Conservation (phyloP, 768 basidiomycete species). For the Termitomyces sp. region DNA sequence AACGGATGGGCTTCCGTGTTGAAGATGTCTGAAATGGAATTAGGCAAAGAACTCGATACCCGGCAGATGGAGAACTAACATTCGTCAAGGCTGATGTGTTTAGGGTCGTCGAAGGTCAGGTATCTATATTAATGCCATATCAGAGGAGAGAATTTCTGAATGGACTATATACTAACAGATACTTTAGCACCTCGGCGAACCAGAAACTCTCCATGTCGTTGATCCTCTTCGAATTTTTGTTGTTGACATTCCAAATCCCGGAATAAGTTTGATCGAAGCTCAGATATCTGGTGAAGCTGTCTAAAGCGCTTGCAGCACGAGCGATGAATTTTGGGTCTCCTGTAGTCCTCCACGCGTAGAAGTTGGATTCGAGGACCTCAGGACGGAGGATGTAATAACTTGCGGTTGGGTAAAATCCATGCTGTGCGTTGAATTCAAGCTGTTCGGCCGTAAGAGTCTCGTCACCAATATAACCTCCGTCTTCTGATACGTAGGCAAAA, state of each 20-base stretch:
- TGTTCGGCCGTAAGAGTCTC: slow-evolving; percentile 31
- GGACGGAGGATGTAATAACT: slow-evolving; percentile 64
- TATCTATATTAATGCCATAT: slow-evolving; percentile 35
- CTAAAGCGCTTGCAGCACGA: slow-evolving; percentile 55
- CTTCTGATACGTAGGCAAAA: slow-evolving; percentile 57
- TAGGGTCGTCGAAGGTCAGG: slow-evolving; percentile 71
- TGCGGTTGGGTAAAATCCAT: slow-evolving; percentile 63
- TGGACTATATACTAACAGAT: slow-evolving; percentile 40
- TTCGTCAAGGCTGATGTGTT: slow-evolving; percentile 57
- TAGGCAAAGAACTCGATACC: neutral
- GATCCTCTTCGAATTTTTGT: slow-evolving; percentile 34
- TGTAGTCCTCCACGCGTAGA: slow-evolving; percentile 74
- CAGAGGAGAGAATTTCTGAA: neutral
- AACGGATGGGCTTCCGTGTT: slow-evolving; percentile 75
- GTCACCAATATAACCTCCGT: slow-evolving; percentile 58
- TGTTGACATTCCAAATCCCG: slow-evolving; percentile 55
- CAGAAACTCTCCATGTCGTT: slow-evolving; percentile 66
- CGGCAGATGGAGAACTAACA: slow-evolving; percentile 35
- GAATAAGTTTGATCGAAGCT: slow-evolving; percentile 37
- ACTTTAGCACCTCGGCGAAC: slow-evolving; percentile 78
- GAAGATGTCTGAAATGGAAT: slow-evolving; percentile 42
- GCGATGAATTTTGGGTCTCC: slow-evolving; percentile 67
- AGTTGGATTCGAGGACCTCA: slow-evolving; percentile 78
- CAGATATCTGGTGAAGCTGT: slow-evolving; percentile 56
- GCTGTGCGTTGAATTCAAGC: slow-evolving; percentile 47